Conservation (phyloP, 192 early-diverging fungal genomes). For the Coemansia brasiliensis region DNA sequence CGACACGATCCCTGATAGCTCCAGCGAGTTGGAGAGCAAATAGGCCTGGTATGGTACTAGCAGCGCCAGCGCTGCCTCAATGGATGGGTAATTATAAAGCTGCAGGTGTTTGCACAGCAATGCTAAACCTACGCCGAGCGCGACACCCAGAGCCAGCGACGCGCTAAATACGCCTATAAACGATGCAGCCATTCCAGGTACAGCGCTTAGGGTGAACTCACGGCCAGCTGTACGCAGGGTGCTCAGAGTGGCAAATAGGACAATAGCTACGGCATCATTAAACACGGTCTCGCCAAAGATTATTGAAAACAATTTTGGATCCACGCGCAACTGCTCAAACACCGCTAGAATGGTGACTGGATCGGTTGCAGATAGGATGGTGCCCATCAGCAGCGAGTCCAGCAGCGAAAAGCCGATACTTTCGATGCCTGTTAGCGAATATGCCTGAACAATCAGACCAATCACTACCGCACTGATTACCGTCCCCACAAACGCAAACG, state of each 20-base stretch:
- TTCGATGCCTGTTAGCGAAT: constrained; percentile 69
- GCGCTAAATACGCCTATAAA: constrained; percentile 85
- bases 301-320: constrained; percentile 91
- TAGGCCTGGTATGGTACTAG: constrained; percentile 92
- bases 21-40: constrained; percentile 82
- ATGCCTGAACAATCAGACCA: constrained; percentile 72
- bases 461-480: constrained; percentile 88
- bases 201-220: constrained; percentile 64
- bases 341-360: constrained; percentile 96
- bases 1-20: constrained; percentile 92
- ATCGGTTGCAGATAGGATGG: constrained; percentile 94
- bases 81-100: constrained; percentile 76
- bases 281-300: constrained; percentile 95
- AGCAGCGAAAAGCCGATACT: constrained; percentile 73
- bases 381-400: constrained; percentile 93
- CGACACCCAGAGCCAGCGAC: constrained; percentile 80
- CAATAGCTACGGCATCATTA: constrained; percentile 98
- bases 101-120: constrained; percentile 87
- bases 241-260: constrained; percentile 85
- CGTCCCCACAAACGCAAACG: constrained; percentile 93
- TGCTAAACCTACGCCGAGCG: constrained; percentile 73
- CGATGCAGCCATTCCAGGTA: constrained; percentile 62
- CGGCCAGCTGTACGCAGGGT: constrained; percentile 64
- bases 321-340: constrained; percentile 90
- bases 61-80: constrained; percentile 85